Base-by-base conservation (phyloP, 352 stramenopile species). In the Pythium aristosporum region DNA sequence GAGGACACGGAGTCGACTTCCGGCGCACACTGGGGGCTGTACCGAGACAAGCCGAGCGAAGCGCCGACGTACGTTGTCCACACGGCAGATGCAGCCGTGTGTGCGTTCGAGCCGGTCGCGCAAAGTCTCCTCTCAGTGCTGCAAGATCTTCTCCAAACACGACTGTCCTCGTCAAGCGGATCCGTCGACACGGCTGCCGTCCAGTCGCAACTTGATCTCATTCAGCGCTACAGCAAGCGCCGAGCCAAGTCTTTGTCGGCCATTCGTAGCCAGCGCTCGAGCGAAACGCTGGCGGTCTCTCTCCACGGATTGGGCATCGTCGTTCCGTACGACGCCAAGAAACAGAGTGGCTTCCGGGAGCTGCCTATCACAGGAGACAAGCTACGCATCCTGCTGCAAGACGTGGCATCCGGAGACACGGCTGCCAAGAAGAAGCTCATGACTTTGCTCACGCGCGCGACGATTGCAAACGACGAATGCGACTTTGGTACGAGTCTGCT, bases 401-500 rank as follows among this genome's bases (percentile, higher is more conserved):
- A 73, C 52, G 42, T 84, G 25, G 11, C 52, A 12, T 63, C 65
- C 5, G 53, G 59, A 15, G 56, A 60, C 21, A 67, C 30, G 0
- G 37, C 52, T 20, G 68, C 74, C 4, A 64, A 66, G 20, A 81
- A 79, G 50, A 69, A 65, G 12, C 32, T 87, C 32, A 80, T 72
- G 39, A 80, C 80, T 8, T 41, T 90, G n/a, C 70, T 88, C 52
- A 90, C 78, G 13, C 74, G 81, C 15, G 75, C 81, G 15, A 88
- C 79, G 30, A 90, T 90, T 32, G 81, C 79, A 18, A 86, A 72
- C 62, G 81, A 90, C 51, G 81, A 90, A 44, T 88, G 77, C 58
- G 81, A 90, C 58, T 90, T 90, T 64, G 81, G 81, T 9, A 88
- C 81, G 5, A 68, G 77, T 43, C 58, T 90, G 32, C 61, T 87